These are phyloP conservation scores for Epichloe scottii DNA, from an alignment of 2,329 filamentous ascomycete species.

Conservation along the genomic window DNA sequence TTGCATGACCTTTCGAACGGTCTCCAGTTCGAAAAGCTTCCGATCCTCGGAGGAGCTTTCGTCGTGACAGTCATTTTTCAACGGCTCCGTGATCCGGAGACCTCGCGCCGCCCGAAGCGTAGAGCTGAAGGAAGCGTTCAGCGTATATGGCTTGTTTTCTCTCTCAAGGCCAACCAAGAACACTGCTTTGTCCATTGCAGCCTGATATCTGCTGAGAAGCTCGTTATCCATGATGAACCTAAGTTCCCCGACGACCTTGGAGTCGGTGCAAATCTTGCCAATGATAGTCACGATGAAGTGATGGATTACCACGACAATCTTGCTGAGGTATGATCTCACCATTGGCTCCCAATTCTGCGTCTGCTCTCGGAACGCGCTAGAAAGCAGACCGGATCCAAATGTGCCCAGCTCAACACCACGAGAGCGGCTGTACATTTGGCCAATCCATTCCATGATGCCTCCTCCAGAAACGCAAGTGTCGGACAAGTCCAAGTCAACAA, in stretches of 20 bases:
- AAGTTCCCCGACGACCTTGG: slow-evolving; percentile 28
- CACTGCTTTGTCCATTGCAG: slow-evolving; percentile 32
- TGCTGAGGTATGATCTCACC: slow-evolving; percentile 34
- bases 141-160: slow-evolving; percentile 30
- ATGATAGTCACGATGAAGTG: slow-evolving; percentile 36
- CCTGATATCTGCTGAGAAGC: slow-evolving; percentile 31
- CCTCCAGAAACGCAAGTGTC: background rate
- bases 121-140: slow-evolving; percentile 40
- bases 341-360: slow-evolving; percentile 39
- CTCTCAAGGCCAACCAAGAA: slow-evolving; percentile 43
- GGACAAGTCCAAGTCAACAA: background rate
- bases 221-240: slow-evolving; percentile 31
- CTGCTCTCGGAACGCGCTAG: slow-evolving; percentile 38
- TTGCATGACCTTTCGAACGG: slow-evolving; percentile 5
- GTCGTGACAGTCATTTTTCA: background rate
- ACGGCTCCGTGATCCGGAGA: background rate
- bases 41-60: background rate
- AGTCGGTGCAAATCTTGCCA: slow-evolving; percentile 28
- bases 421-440: background rate
- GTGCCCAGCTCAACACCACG: slow-evolving; percentile 8
- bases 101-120: slow-evolving; percentile 17
- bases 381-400: slow-evolving; percentile 27
- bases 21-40: background rate
- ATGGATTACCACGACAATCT: slow-evolving; percentile 39
- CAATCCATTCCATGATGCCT: slow-evolving; percentile 14